Base-by-base conservation (phyloP, 352 stramenopile species). In the Phytophthora pisi region DNA sequence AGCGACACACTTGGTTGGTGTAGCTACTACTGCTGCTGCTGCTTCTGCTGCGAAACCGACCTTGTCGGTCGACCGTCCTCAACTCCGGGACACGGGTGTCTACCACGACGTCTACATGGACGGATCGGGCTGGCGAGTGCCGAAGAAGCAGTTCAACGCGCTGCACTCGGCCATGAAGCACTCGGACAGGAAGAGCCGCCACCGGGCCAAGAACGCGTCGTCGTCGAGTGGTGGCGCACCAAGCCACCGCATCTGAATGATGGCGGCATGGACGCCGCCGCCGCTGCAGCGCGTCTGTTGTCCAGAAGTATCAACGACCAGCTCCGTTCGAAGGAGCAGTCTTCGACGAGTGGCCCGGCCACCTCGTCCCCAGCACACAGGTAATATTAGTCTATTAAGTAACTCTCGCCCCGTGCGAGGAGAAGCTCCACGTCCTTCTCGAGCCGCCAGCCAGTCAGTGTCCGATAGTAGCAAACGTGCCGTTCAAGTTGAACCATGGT, bases 161-260 rank as follows among this genome's bases (percentile, higher is more conserved):
- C 57, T 83, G 16, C 74, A 71, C 31, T 68, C 74, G 20, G 61
- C 77, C 31, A 70, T 77, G 36, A 83, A 83, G 68, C 63, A 83
- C 31, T 76, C 69, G 26, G 77, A 86, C 54, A 72, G 75, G 38
- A 86, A 86, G 51, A 68, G 63, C 31, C 77, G 74, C 16, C 68
- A 75, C 38, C 72, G 74, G 11, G 68, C 66, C 49, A 77, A 74
- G 63, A 74, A 70, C 47, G 36, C 55, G 13, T 62, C 64, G n/a
- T 63, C 56, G n/a, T 63, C 68, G 8, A 61, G 24, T 46, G 36
- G 52, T 8, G 24, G 45, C 31, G 20, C 34, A n/a, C 20, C 62
- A 24, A 52, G 36, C 55, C 56, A 70, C 40, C 64, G 65, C 30
- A 77, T 66, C 67, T 77, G 67, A 74, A 74, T 42, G 47, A 23